Evolutionary conservation across 352 stramenopile species (phyloP).

Genomic region (Elongisporangium anandrum): DNA sequence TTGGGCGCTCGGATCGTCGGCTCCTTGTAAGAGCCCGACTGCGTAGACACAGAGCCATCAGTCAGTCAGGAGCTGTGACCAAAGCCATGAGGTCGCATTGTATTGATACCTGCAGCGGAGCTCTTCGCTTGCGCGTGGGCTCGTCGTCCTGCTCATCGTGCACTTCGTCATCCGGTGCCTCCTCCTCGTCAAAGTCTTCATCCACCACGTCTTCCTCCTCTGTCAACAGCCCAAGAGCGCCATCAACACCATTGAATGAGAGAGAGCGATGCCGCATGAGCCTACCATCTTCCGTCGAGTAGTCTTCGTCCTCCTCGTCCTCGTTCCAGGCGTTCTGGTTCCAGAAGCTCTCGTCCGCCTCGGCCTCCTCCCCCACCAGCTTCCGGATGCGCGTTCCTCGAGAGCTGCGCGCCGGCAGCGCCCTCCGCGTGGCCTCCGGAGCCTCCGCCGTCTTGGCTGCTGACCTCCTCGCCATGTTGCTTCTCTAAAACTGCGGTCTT

Average conservation of each 20-base stretch:
- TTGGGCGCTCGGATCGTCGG: conserved; percentile 5
- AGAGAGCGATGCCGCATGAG: background rate
- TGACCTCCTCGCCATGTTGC: background rate
- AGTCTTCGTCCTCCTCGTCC: conserved; percentile 82
- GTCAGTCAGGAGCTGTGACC: background rate
- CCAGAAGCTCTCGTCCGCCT: conserved; percentile 88
- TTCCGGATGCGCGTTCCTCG: conserved; percentile 77
- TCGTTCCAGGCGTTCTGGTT: conserved; percentile 82
- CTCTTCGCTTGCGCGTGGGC: conserved; percentile 20
- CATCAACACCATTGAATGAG: conserved; percentile 2
- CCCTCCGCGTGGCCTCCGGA: conserved; percentile 15
- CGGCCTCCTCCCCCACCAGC: conserved; percentile 82
- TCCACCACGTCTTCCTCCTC: conserved; percentile 88
- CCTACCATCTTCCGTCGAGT: conserved; percentile 83
- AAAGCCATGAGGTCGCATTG: background rate
- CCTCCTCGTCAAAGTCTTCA: conserved; percentile 85
- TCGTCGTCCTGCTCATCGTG: conserved; percentile 54
- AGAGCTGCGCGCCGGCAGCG: conserved; percentile 59
- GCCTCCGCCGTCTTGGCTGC: background rate
- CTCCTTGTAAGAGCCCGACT: background rate
- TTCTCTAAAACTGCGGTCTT: background rate
- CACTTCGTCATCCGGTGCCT: conserved; percentile 75
- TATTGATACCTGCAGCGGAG: background rate
- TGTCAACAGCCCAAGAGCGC: conserved; percentile 13
- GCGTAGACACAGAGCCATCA: background rate